Conservation (phyloP, 2,329 filamentous ascomycete genomes). For the Sclerotinia trifoliorum region DNA sequence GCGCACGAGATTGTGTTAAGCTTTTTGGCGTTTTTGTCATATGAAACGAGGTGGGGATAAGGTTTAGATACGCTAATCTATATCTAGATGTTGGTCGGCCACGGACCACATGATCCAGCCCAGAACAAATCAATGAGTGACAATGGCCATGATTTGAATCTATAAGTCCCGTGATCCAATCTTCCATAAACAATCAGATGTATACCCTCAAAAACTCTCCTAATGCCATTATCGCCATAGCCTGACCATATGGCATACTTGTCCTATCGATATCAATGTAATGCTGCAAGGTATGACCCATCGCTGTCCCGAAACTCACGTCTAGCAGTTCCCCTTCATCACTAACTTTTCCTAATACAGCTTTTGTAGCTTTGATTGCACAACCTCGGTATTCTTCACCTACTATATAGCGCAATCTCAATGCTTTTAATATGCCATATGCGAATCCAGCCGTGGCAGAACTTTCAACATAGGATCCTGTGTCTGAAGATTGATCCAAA, state of each 20-base stretch:
- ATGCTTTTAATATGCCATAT: conserved; percentile 73
- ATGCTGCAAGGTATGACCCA: conserved; percentile 71
- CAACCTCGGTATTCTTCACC: conserved; percentile 58
- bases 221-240: conserved; percentile 80
- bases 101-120: background rate
- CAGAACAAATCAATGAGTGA: too few relatives aligned
- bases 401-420: conserved; percentile 65
- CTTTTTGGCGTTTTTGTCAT: background rate
- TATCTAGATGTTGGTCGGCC: background rate
- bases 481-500: conserved; percentile 61
- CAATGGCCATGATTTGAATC: background rate
- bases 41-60: background rate
- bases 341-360: conserved; percentile 65
- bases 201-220: conserved; percentile 63
- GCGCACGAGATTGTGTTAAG: too few relatives aligned
- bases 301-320: conserved; percentile 75
- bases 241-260: conserved; percentile 81
- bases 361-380: conserved; percentile 64
- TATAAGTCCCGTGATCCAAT: background rate
- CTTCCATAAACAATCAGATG: conserved; percentile 2
- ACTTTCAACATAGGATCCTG: conserved; percentile 73
- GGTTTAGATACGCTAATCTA: conserved; percentile 8
- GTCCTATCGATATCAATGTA: conserved; percentile 75
- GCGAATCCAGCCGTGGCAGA: conserved; percentile 80
- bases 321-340: conserved; percentile 67